Evolutionary conservation across 345 rosid species (phyloP).

Genomic region (Firmiana major): DNA sequence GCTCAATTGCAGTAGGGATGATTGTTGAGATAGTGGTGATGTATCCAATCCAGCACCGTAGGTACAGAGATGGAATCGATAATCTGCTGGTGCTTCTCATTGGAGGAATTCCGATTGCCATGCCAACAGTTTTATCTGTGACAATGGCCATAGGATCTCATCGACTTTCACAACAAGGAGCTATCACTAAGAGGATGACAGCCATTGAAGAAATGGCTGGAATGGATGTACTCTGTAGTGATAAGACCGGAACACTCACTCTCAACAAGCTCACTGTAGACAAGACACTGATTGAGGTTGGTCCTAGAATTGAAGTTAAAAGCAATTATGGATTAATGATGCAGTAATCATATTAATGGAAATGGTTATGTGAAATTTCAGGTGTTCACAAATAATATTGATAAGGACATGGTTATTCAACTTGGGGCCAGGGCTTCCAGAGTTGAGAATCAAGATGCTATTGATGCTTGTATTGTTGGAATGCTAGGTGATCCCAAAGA

Average conservation of each 20-base stretch:
- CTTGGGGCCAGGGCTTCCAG: conserved; percentile 66
- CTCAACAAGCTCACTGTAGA: conserved; percentile 76
- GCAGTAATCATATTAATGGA: neutral
- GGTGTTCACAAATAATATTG: conserved; percentile 39
- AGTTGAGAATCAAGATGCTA: conserved; percentile 71
- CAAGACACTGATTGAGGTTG: conserved; percentile 54
- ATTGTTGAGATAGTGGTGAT: conserved; percentile 57
- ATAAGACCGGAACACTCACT: conserved; percentile 72
- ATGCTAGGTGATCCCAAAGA: conserved; percentile 23
- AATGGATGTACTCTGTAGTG: conserved; percentile 74
- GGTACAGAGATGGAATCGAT: conserved; percentile 58
- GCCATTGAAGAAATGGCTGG: conserved; percentile 90
- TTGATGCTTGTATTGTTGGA: conserved; percentile 20
- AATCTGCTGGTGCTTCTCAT: conserved; percentile 70
- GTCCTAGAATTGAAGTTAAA: neutral
- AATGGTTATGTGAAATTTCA: conserved; percentile 5
- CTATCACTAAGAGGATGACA: conserved; percentile 78
- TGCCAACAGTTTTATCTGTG: conserved; percentile 77
- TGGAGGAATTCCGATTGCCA: conserved; percentile 78
- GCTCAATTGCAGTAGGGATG: conserved; percentile 59
- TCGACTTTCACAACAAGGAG: conserved; percentile 67
- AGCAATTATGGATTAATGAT: neutral
- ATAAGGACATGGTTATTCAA: conserved; percentile 43
- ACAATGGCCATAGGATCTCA: conserved; percentile 84
- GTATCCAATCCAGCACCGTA: conserved; percentile 60